Evolutionary conservation across 352 stramenopile genomes (phyloP).

Genomic region (Phytopythium helicoides): DNA sequence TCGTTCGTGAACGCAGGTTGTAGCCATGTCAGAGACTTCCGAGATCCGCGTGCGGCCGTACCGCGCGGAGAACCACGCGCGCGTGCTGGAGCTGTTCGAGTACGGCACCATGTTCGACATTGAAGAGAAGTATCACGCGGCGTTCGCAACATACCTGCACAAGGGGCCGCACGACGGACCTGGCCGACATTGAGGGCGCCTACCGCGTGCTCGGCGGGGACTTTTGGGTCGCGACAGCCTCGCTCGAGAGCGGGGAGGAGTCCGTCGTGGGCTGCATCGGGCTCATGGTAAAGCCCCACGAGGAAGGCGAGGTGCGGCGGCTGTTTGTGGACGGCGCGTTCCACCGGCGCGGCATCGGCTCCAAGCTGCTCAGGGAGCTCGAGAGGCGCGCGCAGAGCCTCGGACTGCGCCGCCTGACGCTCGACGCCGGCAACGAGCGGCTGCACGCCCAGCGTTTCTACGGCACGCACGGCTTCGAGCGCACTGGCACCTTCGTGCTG

Average conservation of each 20-base stretch:
- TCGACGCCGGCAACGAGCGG: conserved; percentile 18
- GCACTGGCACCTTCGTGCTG: conserved; percentile 10
- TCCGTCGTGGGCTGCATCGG: conserved; percentile 21
- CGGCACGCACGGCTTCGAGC: conserved; percentile 18
- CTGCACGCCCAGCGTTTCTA: conserved; percentile 17
- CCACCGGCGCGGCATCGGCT: conserved; percentile 19
- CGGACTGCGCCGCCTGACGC: conserved; percentile 13
- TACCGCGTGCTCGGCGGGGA: conserved; percentile 18
- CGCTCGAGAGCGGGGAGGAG: not conserved
- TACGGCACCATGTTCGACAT: conserved; percentile 6
- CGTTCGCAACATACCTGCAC: conserved; percentile 17
- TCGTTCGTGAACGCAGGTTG: too few relatives aligned
- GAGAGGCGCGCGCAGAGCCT: conserved; percentile 14
- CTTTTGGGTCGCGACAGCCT: conserved; percentile 20
- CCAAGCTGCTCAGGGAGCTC: conserved; percentile 17
- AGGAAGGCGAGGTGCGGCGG: conserved; percentile 15
- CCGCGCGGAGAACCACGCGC: conserved; percentile 1
- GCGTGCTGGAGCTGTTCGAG: conserved; percentile 5
- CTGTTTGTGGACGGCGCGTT: conserved; percentile 23
- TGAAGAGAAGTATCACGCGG: conserved; percentile 2
- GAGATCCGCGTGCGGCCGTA: not conserved
- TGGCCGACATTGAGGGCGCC: conserved; percentile 15
- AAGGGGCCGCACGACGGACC: conserved; percentile 13
- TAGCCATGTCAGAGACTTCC: too few relatives aligned
- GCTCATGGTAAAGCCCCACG: conserved; percentile 11